Percentiles rank a stretch among this genome's conserved stretches.
These are phyloP conservation scores for Lachnellula subtilissima DNA, from an alignment of 2,329 filamentous ascomycete genomes.

Conservation along the genomic window DNA sequence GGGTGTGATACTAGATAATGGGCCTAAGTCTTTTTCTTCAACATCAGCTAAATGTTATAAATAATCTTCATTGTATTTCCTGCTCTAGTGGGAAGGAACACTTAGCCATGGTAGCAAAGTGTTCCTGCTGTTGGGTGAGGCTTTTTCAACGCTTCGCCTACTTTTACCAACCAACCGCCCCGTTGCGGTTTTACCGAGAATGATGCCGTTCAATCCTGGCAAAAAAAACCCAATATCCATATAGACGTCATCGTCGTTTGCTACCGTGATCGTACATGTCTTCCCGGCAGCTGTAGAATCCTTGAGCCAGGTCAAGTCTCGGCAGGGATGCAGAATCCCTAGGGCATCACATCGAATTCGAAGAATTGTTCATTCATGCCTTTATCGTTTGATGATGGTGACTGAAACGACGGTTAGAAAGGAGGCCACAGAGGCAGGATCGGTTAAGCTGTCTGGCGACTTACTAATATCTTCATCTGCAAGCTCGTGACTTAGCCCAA, in stretches of 20 bases:
- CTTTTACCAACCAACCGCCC: background rate
- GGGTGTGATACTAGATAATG: background rate
- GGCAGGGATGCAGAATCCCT: background rate
- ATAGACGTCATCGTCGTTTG: constrained; percentile 2
- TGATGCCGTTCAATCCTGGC: constrained; percentile 15
- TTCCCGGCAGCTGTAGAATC: background rate
- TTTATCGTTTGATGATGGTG: constrained; percentile 64
- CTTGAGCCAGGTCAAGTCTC: constrained; percentile 3
- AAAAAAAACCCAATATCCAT: constrained; percentile 14
- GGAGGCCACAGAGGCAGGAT: background rate
- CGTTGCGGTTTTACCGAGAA: constrained; percentile 6
- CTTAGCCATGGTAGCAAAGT: background rate
- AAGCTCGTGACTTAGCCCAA: constrained; percentile 85
- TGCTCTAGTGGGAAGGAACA: background rate
- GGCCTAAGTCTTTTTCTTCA: no score
- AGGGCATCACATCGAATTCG: background rate
- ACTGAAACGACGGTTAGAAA: constrained; percentile 37
- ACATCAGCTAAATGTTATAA: no score
- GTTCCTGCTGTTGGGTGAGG: background rate
- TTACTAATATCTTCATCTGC: constrained; percentile 87
- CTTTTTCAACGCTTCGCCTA: background rate
- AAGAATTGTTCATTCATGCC: background rate
- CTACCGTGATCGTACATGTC: background rate
- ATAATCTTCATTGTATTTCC: background rate
- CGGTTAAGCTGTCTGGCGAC: constrained; percentile 1